Percentiles rank a stretch among this genome's conserved stretches.
These are phyloP conservation scores for Cupressus sempervirens DNA, from an alignment of 75 land plant genomes.

Conservation along the genomic window DNA sequence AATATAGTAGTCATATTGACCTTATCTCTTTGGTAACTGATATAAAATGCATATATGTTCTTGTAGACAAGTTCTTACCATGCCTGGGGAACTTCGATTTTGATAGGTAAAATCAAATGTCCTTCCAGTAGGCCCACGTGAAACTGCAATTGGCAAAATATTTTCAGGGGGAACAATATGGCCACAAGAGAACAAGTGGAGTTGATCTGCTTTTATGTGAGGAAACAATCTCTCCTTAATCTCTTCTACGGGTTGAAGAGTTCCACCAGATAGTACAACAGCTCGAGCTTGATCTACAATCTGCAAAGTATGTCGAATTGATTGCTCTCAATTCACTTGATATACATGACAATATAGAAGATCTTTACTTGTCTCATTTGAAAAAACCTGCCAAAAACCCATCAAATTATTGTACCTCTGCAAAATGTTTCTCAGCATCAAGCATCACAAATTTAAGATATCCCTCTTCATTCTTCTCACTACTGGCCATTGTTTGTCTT, in stretches of 20 bases:
- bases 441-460: slow-evolving; percentile 94
- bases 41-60: not conserved
- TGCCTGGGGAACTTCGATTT: slow-evolving; percentile 56
- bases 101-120: slow-evolving; percentile 86
- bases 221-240: slow-evolving; percentile 83
- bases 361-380: not conserved
- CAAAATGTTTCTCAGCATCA: slow-evolving; percentile 77
- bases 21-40: not conserved
- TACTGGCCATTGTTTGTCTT: slow-evolving; percentile 11
- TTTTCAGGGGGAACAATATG: slow-evolving; percentile 92
- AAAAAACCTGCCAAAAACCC: not conserved
- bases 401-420: slow-evolving; percentile 49
- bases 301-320: slow-evolving; percentile 28
- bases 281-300: slow-evolving; percentile 73
- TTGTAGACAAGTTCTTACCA: slow-evolving; percentile 37
- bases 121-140: slow-evolving; percentile 79
- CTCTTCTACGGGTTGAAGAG: slow-evolving; percentile 93
- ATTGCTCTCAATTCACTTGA: not conserved
- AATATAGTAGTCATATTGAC: not conserved
- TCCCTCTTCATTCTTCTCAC: slow-evolving; percentile 35
- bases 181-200: slow-evolving; percentile 83
- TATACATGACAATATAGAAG: not conserved
- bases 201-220: slow-evolving; percentile 40
- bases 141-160: slow-evolving; percentile 77
- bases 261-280: slow-evolving; percentile 92